Conservation (phyloP, 345 rosid genomes). For the Citrus hindsii region DNA sequence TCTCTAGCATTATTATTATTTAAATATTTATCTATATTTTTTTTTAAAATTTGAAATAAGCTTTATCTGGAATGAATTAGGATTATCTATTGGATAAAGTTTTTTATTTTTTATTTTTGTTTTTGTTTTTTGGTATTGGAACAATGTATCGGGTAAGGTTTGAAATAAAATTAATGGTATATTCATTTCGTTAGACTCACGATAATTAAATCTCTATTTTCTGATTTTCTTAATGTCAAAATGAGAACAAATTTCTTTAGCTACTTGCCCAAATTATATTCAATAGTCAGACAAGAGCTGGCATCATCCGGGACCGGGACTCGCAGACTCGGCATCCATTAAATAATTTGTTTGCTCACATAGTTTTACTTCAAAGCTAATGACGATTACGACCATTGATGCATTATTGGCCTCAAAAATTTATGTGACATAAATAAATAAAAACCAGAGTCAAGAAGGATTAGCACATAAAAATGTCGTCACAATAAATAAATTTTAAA, state of each 20-base stretch:
- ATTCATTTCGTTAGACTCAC: not conserved
- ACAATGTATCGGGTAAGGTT: too few species aligned
- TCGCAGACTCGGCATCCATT: not conserved
- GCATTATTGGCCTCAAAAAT: not conserved
- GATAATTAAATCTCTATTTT: not conserved
- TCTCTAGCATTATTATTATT: too few species aligned
- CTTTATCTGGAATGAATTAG: too few species aligned
- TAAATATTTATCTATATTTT: too few species aligned
- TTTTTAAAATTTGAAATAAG: too few species aligned
- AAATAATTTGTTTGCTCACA: not conserved
- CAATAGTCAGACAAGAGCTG: not conserved
- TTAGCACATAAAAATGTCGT: not conserved
- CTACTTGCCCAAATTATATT: not conserved
- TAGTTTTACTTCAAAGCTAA: not conserved
- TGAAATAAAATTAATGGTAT: too few species aligned
- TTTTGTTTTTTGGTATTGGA: too few species aligned
- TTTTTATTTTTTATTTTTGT: too few species aligned
- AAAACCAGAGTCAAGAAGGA: too few species aligned
- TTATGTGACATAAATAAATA: too few species aligned
- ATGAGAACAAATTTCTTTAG: not conserved
- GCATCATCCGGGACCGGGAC: not conserved
- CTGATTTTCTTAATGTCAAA: too few species aligned
- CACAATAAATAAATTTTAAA: not conserved
- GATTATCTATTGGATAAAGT: too few species aligned
- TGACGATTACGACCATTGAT: not conserved